phyloP scores from a whole-genome alignment of 768 basidiomycete species.

The Dendrothele bispora region DNA sequence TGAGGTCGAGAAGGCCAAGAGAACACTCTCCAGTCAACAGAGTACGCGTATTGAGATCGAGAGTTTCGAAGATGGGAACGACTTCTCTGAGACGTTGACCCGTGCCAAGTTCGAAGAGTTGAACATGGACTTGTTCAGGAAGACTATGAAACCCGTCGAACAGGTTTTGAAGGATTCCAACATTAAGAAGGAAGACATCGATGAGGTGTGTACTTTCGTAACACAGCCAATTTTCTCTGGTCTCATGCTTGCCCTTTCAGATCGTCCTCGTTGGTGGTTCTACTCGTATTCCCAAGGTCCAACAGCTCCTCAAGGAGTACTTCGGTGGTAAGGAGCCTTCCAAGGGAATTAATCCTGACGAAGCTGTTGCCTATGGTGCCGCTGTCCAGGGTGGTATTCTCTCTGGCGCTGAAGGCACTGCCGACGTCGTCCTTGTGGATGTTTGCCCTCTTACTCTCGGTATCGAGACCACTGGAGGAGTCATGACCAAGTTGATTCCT shows the following conservation, averaged over 20 bases:
- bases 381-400: constrained; percentile 99
- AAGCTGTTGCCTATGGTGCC: constrained; percentile 98
- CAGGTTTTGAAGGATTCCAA: constrained; percentile 98
- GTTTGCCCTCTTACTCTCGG: constrained; percentile 96
- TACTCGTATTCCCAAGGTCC: constrained; percentile 99
- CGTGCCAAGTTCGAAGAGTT: constrained; percentile 99
- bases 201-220: constrained; percentile 58
- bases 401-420: constrained; percentile 88
- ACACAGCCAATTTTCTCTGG: not conserved
- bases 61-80: constrained; percentile 92
- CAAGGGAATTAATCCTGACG: constrained; percentile 98
- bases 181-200: constrained; percentile 96
- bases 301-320: constrained; percentile 96
- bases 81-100: constrained; percentile 96
- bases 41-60: constrained; percentile 93
- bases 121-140: constrained; percentile 98
- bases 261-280: constrained; percentile 95
- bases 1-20: constrained; percentile 92
- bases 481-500: constrained; percentile 96
- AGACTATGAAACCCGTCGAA: constrained; percentile 99
- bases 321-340: constrained; percentile 97
- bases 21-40: constrained; percentile 91
- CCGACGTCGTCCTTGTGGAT: constrained; percentile 92
- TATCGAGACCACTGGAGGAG: constrained; percentile 98
- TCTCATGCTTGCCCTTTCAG: constrained; percentile 27